phyloP scores from a whole-genome alignment of 108 stramenopile genomes.

The Nannochloropsis granulata region DNA sequence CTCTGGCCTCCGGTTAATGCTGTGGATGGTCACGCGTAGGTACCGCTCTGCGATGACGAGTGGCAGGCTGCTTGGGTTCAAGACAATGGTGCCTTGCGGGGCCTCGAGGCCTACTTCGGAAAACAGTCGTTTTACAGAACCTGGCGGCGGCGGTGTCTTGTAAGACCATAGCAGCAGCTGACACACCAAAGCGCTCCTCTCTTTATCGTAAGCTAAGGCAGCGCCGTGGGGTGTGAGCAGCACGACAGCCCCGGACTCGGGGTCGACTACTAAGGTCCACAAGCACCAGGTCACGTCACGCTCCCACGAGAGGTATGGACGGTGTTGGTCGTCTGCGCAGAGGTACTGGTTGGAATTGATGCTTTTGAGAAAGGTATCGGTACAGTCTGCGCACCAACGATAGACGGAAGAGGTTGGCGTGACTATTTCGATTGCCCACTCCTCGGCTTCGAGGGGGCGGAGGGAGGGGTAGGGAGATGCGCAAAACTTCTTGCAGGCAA shows the following conservation, averaged over 20 bases:
- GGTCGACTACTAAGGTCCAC: not conserved
- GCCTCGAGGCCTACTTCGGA: not conserved
- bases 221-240: not conserved
- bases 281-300: not conserved
- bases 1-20: not conserved
- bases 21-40: not conserved
- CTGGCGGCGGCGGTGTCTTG: not conserved
- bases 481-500: not conserved
- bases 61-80: not conserved
- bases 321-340: not conserved
- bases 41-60: not conserved
- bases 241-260: not conserved
- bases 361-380: not conserved
- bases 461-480: not conserved
- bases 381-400: not conserved
- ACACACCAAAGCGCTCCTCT: not conserved
- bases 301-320: not conserved
- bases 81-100: not conserved
- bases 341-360: not conserved
- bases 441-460: not conserved
- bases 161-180: not conserved
- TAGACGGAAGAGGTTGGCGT: not conserved
- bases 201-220: not conserved
- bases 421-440: not conserved
- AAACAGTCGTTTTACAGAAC: not conserved